Base-by-base conservation (phyloP, 2,329 filamentous ascomycete genomes). In the Calonectria pauciramosa region DNA sequence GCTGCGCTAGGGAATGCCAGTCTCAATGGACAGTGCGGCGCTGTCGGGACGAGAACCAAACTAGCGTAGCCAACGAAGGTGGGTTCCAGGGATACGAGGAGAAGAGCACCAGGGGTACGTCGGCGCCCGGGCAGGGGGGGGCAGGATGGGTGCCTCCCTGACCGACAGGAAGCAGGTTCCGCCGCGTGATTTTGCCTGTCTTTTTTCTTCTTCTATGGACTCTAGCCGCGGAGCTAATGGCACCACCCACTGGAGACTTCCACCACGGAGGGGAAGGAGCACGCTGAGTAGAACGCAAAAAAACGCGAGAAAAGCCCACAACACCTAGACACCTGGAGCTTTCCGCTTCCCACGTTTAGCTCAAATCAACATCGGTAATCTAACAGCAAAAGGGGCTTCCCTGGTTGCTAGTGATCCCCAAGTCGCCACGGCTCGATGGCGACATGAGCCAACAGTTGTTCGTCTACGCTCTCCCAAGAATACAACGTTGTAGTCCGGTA, bases 401-500 rank as follows among this genome's bases (percentile, higher is more conserved):
- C 26, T 38, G 10, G 4, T n/a, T 41, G 14, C 23, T 41, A 10
- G 56, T 30, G 11, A 13, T 6, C 28, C 38, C 0, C 13, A 4
- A 52, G 9, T 41, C 16, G 20, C 36, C 38, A 4, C 13, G 18
- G 36, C 4, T 54, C 23, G 20, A 60, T 47, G 67, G 67, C 59
- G 52, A 60, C 52, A 59, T 60, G 20, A 69, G 67, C 67, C 51
- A 34, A 10, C n/a, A 34, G 26, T 14, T 30, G 13, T 36, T 30
- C 16, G 34, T 51, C 49, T 44, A 34, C 60, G 38, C 41, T 63
- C 54, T 23, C 23, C 56, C n/a, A 18, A 7, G 23, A 32, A 69
- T 69, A 69, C 67, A 70, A 70, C 67, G 67, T 70, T 70, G 67
- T 70, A 59, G 23, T 23, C 30, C 10, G 41, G 38, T 7, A 34